Evolutionary conservation across 805 yeast genomes (phyloP).

Genomic region (Hanseniaspora valbyensis): DNA sequence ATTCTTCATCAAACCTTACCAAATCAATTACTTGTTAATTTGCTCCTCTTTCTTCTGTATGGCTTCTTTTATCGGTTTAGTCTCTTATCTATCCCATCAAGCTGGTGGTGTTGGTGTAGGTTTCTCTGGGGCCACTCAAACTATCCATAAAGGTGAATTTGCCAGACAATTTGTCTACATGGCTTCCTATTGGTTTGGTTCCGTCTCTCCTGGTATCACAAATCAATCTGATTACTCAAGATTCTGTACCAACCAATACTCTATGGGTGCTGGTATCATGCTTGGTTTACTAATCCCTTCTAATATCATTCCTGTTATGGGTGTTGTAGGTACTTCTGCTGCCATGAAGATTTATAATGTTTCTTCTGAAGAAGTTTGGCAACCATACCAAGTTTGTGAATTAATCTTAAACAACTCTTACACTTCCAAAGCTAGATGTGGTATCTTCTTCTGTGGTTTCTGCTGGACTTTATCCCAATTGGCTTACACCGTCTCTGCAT

Average conservation of each 20-base stretch:
- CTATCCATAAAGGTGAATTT: constrained; percentile 29
- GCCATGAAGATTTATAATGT: constrained; percentile 26
- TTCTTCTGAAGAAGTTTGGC: constrained; percentile 29
- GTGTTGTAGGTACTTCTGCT: constrained; percentile 35
- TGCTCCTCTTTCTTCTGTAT: constrained; percentile 31
- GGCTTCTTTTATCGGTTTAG: constrained; percentile 34
- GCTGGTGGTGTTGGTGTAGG: constrained; percentile 31
- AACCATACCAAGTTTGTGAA: constrained; percentile 30
- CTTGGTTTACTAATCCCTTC: constrained; percentile 31
- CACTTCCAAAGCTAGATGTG: constrained; percentile 32
- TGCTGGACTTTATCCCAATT: constrained; percentile 32
- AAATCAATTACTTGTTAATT: constrained; percentile 31
- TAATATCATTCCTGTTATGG: constrained; percentile 35
- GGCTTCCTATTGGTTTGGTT: constrained; percentile 35
- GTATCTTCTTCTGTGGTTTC: constrained; percentile 33
- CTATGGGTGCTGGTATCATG: constrained; percentile 28
- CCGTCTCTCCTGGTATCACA: constrained; percentile 33
- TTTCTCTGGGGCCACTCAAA: constrained; percentile 25
- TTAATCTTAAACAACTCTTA: constrained; percentile 27
- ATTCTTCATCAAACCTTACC: constrained; percentile 35
- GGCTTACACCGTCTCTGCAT: constrained; percentile 32
- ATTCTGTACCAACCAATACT: constrained; percentile 29
- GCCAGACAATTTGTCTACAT: constrained; percentile 37
- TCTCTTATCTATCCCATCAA: constrained; percentile 28
- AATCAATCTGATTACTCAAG: constrained; percentile 35